Base-by-base conservation (phyloP, 495 filamentous ascomycete genomes). In the Penicillium daleae region DNA sequence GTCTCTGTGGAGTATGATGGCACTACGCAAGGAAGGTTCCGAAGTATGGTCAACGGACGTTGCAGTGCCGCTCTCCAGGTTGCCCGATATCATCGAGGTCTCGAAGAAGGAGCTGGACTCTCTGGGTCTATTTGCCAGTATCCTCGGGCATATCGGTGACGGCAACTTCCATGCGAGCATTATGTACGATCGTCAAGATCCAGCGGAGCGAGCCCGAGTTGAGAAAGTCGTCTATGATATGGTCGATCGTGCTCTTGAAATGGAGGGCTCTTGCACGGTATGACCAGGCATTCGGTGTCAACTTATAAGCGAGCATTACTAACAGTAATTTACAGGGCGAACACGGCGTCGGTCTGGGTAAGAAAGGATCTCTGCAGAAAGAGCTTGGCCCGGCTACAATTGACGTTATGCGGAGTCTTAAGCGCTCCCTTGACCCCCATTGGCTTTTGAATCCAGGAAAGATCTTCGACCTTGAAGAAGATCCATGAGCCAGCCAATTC, bases 361-460 rank as follows among this genome's bases (percentile, higher is more conserved):
- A 97, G 78, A 97, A 95, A 75, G 86, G 86, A 35, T 88, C 82
- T 0, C 80, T 97, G 52, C 71, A 90, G 42, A 87, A 89, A 72
- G 93, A 97, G 71, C 85, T 97, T n/a, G 92, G 93, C 0, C 74
- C 81, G 10, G 89, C 89, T 37, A 96, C 92, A 0, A 82, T 97
- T 51, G 87, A 82, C 22, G 87, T 95, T 22, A 97, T 97, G 93
- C 89, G 87, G 69, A 85, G 82, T 61, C 87, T 97, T 74, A 97
- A 97, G 78, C 70, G 76, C 1, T 86, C 91, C n/a, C 77, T 97
- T 54, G 93, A 97, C 80, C 93, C 93, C 1, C 71, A 88, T 46
- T 96, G 93, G 91, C 86, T 97, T 48, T 83, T 97, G 86, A 97
- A 97, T 64, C 92, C 92, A 3, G 92, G 91, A 5, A 96, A 97